These are phyloP conservation scores for Biscogniauxia sp. DNA, from an alignment of 2,329 filamentous ascomycete genomes.

Conservation along the genomic window DNA sequence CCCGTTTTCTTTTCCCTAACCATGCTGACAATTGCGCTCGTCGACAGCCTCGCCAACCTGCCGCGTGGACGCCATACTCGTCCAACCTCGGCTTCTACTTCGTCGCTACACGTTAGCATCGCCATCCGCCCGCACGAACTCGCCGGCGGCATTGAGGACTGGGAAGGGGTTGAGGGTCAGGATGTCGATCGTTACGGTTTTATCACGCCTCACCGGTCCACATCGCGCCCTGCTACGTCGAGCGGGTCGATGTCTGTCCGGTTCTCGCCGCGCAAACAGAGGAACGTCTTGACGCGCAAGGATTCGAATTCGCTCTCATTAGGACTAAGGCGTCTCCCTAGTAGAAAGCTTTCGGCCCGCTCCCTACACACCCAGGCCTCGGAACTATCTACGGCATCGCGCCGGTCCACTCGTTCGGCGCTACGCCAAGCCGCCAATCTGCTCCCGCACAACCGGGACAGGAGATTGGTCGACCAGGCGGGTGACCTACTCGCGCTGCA, in stretches of 20 bases:
- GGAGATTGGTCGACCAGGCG: slow-evolving; percentile 62
- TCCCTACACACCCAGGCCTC: slow-evolving; percentile 59
- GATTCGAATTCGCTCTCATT: slow-evolving; percentile 37
- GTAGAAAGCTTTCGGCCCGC: slow-evolving; percentile 54
- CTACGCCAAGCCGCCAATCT: slow-evolving; percentile 58
- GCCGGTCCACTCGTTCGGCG: slow-evolving; percentile 53
- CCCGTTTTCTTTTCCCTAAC: slow-evolving; percentile 16
- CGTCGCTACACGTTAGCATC: slow-evolving; percentile 40
- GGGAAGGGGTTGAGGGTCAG: slow-evolving; percentile 60
- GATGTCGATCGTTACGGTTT: slow-evolving; percentile 69
- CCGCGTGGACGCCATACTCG: slow-evolving; percentile 30
- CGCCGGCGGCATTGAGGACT: slow-evolving; percentile 63
- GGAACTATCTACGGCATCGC: slow-evolving; percentile 48
- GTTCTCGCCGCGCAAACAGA: slow-evolving; percentile 43
- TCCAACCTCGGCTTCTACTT: slow-evolving; percentile 32
- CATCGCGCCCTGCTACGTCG: slow-evolving; percentile 41
- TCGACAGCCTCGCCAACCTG: slow-evolving; percentile 21
- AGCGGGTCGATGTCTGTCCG: slow-evolving; percentile 42
- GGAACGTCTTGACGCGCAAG: slow-evolving; percentile 45
- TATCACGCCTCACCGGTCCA: slow-evolving; percentile 49
- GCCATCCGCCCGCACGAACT: slow-evolving; percentile 44
- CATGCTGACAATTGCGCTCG: slow-evolving; percentile 31
- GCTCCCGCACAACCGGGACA: slow-evolving; percentile 59
- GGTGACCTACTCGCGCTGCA: slow-evolving; percentile 64
- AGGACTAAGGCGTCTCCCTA: slow-evolving; percentile 44